Conservation (phyloP, 2,329 filamentous ascomycete species). For the Fusarium protoensiforme region DNA sequence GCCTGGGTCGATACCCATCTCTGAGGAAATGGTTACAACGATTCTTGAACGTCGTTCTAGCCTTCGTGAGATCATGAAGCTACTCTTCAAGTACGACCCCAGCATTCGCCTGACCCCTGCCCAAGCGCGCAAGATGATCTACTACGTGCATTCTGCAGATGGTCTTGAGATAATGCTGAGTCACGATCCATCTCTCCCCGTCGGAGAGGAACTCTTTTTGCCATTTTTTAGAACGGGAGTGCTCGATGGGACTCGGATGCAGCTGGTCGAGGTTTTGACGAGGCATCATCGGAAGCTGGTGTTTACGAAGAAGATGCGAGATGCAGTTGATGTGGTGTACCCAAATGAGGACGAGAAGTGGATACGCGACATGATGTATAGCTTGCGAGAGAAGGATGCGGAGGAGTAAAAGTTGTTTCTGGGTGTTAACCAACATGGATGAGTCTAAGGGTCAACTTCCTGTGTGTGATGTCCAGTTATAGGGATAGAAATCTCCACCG, state of each 20-base stretch:
- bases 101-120: neutral
- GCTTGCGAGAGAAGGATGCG: neutral
- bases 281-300: neutral
- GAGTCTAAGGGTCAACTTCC: too few species aligned
- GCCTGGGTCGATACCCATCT: neutral
- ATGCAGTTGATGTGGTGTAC: neutral
- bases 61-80: neutral
- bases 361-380: neutral
- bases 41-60: neutral
- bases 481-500: too few species aligned
- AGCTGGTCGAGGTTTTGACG: neutral
- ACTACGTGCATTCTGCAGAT: neutral
- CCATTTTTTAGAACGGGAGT: neutral
- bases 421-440: too few species aligned
- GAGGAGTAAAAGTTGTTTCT: neutral
- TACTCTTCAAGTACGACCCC: neutral
- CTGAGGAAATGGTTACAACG: neutral
- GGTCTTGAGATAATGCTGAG: neutral
- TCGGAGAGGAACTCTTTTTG: slow-evolving; percentile 1
- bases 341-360: neutral
- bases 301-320: neutral
- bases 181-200: neutral
- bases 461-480: too few species aligned
- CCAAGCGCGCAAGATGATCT: neutral
- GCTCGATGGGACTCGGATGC: neutral